Evolutionary conservation across 257 asterid genomes (phyloP), one percentile per base, ranked within the genome.

Genomic region (Pogostemon cablin): DNA sequence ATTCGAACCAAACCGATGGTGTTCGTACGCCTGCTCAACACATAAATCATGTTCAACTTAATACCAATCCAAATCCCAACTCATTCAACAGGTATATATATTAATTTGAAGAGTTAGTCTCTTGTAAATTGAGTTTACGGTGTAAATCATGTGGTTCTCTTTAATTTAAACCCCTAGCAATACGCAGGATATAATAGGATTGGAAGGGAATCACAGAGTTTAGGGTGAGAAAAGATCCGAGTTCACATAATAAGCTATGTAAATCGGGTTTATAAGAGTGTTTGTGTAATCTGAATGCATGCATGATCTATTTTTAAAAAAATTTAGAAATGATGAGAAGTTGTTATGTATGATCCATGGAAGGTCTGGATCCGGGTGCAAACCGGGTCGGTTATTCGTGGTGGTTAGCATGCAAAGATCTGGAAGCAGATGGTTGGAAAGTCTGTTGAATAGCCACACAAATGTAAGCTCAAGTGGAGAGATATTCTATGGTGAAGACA

Each of bases 381-480:
- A 86, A 77, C 95, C 96, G 12, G 88, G 86, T 37, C 83, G 89
- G 11, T 80, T 62, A 78, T 91, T 91, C 58, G 86, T 88, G 15
- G 89, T 91, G 59, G 59, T 91, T 55, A 85, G 96, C 0, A 85
- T 86, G 92, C 97, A 91, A 82, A 85, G 97, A 81, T 88, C 96
- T 6, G 97, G 97, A 70, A 88, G 96, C 77, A 95, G 97, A 42
- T 91, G 97, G 97, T 87, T 91, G 39, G 97, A 91, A 79, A 89
- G 96, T 6, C 69, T 91, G 46, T 76, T 89, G 78, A 91, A 88
- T 77, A 89, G 90, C 77, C 97, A 91, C 65, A 71, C 72, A 48
- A 91, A 91, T 55, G 88, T 89, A 48, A 87, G 96, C 79, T 91
- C 96, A 53, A 88, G 89, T 34, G 96, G 97, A 10, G 97, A 91